phyloP scores from a whole-genome alignment of 225 moss, liverwort and hornwort species.

The Straminergon stramineum region DNA sequence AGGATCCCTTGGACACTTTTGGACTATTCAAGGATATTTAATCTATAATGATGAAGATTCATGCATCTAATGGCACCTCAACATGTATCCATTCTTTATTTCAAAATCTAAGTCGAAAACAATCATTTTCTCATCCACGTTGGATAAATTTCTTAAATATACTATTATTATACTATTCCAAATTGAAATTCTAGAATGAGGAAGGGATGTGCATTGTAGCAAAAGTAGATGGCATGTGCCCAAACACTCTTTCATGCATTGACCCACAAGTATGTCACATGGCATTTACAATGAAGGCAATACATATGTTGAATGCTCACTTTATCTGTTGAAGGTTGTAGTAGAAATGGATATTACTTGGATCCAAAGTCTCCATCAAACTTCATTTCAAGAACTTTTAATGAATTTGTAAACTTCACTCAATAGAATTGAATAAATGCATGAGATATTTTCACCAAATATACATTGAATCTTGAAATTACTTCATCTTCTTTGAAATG shows the following conservation, averaged over 20 bases:
- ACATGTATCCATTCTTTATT: no score
- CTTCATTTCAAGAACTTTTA: accelerated
- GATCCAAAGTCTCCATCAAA: neutral
- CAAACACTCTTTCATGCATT: no score
- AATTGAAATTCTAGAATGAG: neutral
- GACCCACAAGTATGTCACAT: no score
- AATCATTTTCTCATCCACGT: no score
- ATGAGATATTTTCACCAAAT: neutral
- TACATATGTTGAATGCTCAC: neutral
- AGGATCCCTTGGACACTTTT: neutral
- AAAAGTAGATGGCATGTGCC: no score
- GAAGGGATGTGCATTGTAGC: neutral
- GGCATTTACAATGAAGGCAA: neutral
- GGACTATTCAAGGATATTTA: neutral
- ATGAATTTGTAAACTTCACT: neutral
- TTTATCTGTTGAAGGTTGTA: neutral
- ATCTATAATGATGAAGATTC: neutral
- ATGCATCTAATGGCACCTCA: neutral
- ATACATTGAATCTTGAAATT: neutral
- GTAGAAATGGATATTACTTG: neutral
- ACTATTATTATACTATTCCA: neutral
- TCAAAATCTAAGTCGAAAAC: no score
- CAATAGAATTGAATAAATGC: neutral
- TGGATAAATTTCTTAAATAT: neutral
- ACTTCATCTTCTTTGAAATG: neutral